Evolutionary conservation across 2,329 filamentous ascomycete genomes (phyloP), one percentile per base, ranked within the genome.

Genomic region (Nemania abortiva): DNA sequence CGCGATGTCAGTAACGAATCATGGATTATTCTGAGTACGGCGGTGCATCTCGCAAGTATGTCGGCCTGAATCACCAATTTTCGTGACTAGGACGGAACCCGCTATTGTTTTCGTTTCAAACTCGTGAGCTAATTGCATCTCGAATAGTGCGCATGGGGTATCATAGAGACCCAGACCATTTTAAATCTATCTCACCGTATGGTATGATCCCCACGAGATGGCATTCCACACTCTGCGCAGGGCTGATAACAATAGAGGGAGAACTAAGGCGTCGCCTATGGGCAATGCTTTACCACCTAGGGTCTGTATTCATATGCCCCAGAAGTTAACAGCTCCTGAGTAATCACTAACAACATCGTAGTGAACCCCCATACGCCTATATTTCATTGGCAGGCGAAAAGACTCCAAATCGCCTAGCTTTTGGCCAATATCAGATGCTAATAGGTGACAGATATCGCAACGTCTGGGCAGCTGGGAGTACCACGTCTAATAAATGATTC

Each of bases 241-340:
- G 10, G 22, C 69, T 71, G 10, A 71, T 11, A 7, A 42, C 22
- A 29, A 49, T 24, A 71, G 69, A 69, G 59, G 81, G 81, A 7
- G 84, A 86, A 71, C 83, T 85, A 78, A 74, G 84, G 37, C 78
- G 84, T 20, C 77, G 84, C 9, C 67, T 81, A 0, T 86, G 84
- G 84, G 74, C 78, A 20, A 75, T 79, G 18, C 76, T 85, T 1
- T 77, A 76, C 54, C 81, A 82, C 74, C 72, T 83, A 20, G 70
- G 70, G 70, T 72, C 18, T 15, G 70, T 68, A 57, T 58, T 49
- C 39, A 59, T 34, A 6, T 50, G 10, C 11, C 37, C n/a, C 10
- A 3, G 20, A 20, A 5, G n/a, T 55, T 20, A 29, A 47, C 6
- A 0, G 7, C 22, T 52, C 20, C 1, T 2, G 3, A 9, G 27